Evolutionary conservation across 176 grass and related monocot genomes (phyloP).

Genomic region (Avena atlantica): DNA sequence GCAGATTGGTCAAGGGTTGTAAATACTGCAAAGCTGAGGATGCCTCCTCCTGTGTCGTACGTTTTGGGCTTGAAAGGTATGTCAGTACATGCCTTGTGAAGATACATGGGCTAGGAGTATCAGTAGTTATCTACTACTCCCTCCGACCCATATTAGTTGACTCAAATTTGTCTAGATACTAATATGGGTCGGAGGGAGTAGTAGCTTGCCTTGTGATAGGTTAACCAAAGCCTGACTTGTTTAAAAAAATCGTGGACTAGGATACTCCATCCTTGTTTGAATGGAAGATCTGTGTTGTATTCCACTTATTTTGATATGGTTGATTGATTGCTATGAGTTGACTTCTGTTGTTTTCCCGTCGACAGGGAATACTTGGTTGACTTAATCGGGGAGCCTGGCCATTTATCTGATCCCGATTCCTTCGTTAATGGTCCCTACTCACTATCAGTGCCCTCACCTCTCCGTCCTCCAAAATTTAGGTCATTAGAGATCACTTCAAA

Average conservation of each 20-base stretch:
- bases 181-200: too few species aligned
- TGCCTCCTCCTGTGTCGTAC: slow-evolving; percentile 86
- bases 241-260: background rate
- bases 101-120: background rate
- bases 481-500: slow-evolving; percentile 68
- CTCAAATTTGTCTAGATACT: too few species aligned
- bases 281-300: background rate
- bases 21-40: slow-evolving; percentile 91
- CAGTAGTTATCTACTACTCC: background rate
- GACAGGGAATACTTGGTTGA: slow-evolving; percentile 90
- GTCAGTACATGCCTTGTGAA: slow-evolving; percentile 33
- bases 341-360: slow-evolving; percentile 46
- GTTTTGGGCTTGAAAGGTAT: slow-evolving; percentile 90
- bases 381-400: slow-evolving; percentile 80
- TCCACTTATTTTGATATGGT: slow-evolving; percentile 22
- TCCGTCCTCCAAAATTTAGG: slow-evolving; percentile 87
- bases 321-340: background rate
- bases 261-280: background rate
- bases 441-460: slow-evolving; percentile 76
- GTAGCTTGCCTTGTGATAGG: background rate
- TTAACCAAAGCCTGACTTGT: slow-evolving; percentile 11
- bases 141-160: too few species aligned
- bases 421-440: slow-evolving; percentile 86
- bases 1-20: slow-evolving; percentile 94
- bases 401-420: slow-evolving; percentile 88